Evolutionary conservation across 2,329 filamentous ascomycete species (phyloP).

Genomic region (Claviceps humidiphila): DNA sequence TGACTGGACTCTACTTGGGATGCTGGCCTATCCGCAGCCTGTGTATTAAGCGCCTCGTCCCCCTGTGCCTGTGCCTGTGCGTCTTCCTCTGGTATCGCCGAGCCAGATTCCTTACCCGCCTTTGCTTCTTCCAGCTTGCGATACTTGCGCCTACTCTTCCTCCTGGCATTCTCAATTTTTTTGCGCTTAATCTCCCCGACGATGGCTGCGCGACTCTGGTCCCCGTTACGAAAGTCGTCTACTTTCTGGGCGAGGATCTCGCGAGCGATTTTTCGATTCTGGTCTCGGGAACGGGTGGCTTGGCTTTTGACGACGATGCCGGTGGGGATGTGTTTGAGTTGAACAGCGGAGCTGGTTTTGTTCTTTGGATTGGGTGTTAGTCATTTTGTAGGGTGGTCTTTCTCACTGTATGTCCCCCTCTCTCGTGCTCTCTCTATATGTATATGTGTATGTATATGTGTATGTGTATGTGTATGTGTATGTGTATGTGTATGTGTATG

Average conservation of each 20-base stretch:
- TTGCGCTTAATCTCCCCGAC: constrained; percentile 50
- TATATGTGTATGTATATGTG: no score
- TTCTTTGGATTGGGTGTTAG: constrained; percentile 39
- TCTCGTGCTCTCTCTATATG: neutral
- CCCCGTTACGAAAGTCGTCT: constrained; percentile 62
- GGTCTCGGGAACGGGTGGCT: constrained; percentile 70
- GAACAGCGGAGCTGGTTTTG: constrained; percentile 91
- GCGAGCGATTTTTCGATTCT: constrained; percentile 79
- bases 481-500: no score
- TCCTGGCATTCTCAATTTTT: constrained; percentile 61
- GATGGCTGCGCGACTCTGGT: constrained; percentile 50
- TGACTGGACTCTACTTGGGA: neutral
- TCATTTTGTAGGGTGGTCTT: neutral
- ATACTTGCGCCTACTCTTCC: constrained; percentile 78
- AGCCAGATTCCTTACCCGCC: constrained; percentile 3
- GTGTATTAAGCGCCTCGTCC: no score
- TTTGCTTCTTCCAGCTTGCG: constrained; percentile 42
- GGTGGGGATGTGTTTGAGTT: constrained; percentile 79
- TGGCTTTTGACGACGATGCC: constrained; percentile 92
- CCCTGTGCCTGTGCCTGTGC: neutral
- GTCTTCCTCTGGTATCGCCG: neutral
- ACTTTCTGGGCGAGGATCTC: constrained; percentile 60
- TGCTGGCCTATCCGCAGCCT: no score
- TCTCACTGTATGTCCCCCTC: neutral
- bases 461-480: no score